A percentile compares a stretch with the other conserved stretches of the same genome.
Evolutionary conservation across 2,329 filamentous ascomycete species (phyloP).

Genomic region (Aspergillus viridinutans): DNA sequence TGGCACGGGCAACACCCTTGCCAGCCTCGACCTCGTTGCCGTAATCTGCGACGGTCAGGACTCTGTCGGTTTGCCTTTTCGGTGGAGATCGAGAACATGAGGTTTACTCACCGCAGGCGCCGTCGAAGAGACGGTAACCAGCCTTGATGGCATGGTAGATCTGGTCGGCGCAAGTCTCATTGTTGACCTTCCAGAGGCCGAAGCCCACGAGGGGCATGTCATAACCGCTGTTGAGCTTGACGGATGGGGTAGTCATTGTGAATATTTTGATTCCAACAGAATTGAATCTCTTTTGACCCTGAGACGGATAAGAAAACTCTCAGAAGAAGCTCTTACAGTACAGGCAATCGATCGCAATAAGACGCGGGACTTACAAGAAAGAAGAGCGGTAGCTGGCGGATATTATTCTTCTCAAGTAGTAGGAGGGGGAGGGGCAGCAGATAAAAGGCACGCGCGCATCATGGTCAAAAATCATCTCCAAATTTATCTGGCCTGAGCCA

Average conservation of each 20-base stretch:
- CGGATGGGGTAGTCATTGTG: constrained; percentile 3
- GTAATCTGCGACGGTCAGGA: constrained; percentile 57
- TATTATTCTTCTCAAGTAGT: not conserved
- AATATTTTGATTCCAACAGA: not conserved
- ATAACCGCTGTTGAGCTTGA: constrained; percentile 25
- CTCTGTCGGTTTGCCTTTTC: not conserved
- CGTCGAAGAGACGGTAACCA: constrained; percentile 59
- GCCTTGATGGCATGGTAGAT: constrained; percentile 69
- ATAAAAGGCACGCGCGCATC: not conserved
- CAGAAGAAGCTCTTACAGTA: not conserved
- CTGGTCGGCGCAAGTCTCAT: constrained; percentile 66
- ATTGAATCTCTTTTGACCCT: not conserved
- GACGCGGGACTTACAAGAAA: not conserved
- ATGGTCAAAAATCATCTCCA: not conserved
- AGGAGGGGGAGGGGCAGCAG: not conserved
- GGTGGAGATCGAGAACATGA: no score
- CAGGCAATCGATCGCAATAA: not conserved
- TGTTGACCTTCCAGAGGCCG: constrained; percentile 75
- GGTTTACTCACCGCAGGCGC: constrained; percentile 50
- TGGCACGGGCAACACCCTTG: constrained; percentile 71
- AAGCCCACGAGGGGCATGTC: constrained; percentile 44
- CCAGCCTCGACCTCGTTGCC: constrained; percentile 77
- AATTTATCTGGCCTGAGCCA: not conserved
- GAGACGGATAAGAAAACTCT: not conserved
- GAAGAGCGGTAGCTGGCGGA: not conserved